phyloP scores from a whole-genome alignment of 225 moss, liverwort and hornwort genomes.

The Pseudoscleropodium purum region DNA sequence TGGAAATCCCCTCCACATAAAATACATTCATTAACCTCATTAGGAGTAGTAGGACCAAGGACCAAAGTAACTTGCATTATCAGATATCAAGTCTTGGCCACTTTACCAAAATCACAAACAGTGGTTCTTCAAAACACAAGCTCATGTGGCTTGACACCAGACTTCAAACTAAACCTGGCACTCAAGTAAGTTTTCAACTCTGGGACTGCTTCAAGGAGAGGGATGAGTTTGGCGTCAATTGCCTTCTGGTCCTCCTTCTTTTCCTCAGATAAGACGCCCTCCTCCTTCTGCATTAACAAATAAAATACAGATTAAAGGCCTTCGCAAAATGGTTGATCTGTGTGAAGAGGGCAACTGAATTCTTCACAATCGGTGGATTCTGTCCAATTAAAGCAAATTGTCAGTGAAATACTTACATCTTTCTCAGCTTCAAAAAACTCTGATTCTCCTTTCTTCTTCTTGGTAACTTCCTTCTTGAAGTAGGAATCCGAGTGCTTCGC shows the following conservation, averaged over 20 bases:
- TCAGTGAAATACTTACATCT: slow-evolving; percentile 17
- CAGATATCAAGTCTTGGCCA: neutral
- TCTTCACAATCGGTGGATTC: neutral
- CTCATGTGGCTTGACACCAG: slow-evolving; percentile 77
- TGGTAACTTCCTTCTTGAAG: slow-evolving; percentile 57
- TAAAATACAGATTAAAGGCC: neutral
- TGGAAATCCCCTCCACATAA: neutral
- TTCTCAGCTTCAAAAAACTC: slow-evolving; percentile 77
- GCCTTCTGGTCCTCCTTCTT: slow-evolving; percentile 70
- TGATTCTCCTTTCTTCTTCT: slow-evolving; percentile 77
- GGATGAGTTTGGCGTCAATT: slow-evolving; percentile 36
- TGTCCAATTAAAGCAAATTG: neutral
- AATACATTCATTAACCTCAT: neutral
- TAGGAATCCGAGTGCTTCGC: slow-evolving; percentile 29
- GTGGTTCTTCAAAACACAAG: slow-evolving; percentile 38
- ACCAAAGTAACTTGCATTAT: neutral
- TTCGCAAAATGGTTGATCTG: neutral
- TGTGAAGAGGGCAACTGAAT: neutral
- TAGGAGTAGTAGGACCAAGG: neutral
- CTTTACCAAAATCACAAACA: neutral
- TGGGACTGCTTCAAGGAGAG: slow-evolving; percentile 42
- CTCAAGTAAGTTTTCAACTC: slow-evolving; percentile 55
- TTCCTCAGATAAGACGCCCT: slow-evolving; percentile 30
- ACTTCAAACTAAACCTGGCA: slow-evolving; percentile 73
- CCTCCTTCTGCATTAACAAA: slow-evolving; percentile 27